These are phyloP conservation scores for Castanospermum australe DNA, from an alignment of 306 rosid genomes.

Conservation along the genomic window DNA sequence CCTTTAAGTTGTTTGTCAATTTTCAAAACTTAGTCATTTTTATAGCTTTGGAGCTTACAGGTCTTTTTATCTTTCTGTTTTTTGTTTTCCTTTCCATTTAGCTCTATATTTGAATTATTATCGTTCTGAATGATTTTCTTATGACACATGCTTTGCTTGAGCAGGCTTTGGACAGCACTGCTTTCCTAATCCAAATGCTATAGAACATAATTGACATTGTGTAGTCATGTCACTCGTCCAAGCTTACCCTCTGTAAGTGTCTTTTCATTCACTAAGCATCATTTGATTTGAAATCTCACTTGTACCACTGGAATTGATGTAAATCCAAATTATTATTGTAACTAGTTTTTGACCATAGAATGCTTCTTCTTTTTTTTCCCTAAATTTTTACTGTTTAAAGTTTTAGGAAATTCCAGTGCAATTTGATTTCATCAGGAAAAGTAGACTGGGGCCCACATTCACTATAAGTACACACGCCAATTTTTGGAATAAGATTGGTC, in stretches of 20 bases:
- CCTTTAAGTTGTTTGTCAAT: too few species aligned
- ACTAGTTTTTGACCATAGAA: background rate
- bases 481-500: background rate
- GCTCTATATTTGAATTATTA: background rate
- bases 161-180: conserved; percentile 82
- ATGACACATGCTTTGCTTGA: conserved; percentile 22
- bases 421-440: conserved; percentile 9
- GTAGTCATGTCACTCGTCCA: conserved; percentile 88
- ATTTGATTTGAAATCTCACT: background rate
- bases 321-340: background rate
- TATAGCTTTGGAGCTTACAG: too few species aligned
- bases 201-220: conserved; percentile 88
- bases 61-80: too few species aligned
- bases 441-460: background rate
- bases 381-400: background rate
- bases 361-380: background rate
- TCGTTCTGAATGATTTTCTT: conserved; percentile 8
- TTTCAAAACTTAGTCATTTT: too few species aligned
- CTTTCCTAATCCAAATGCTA: conserved; percentile 82
- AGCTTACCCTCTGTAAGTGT: conserved; percentile 87
- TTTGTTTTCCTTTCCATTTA: background rate
- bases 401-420: background rate
- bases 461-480: background rate
- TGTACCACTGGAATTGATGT: background rate
- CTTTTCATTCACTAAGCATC: conserved; percentile 3